phyloP scores from a whole-genome alignment of 345 rosid genomes.

The Schrenkiella parvula region DNA sequence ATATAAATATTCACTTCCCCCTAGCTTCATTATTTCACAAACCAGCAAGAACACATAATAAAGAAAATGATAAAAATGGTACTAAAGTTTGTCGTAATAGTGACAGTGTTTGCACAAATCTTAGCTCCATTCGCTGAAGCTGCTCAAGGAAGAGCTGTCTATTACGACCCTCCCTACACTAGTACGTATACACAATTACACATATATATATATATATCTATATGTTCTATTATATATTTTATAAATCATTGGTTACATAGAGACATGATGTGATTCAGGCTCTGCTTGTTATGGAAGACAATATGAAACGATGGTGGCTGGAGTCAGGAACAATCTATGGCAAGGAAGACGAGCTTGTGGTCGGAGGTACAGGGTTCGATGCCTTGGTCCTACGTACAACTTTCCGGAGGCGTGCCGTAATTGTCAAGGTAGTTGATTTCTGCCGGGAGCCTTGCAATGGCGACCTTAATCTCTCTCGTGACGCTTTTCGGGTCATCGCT shows the following conservation, averaged over 20 bases:
- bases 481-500: conserved; percentile 50
- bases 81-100: not conserved
- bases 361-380: conserved; percentile 40
- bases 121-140: conserved; percentile 31
- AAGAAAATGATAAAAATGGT: conserved; percentile 1
- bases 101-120: conserved; percentile 22
- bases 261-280: conserved; percentile 10
- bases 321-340: conserved; percentile 41
- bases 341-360: conserved; percentile 42
- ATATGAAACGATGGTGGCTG: conserved; percentile 33
- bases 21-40: conserved; percentile 19
- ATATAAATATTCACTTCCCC: not conserved
- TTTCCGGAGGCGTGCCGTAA: conserved; percentile 36
- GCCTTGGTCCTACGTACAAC: conserved; percentile 31
- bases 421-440: conserved; percentile 42
- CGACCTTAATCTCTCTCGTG: conserved; percentile 45
- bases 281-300: conserved; percentile 37
- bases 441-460: conserved; percentile 42
- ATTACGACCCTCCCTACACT: conserved; percentile 35
- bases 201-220: not conserved
- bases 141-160: conserved; percentile 30
- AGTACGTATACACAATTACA: no score
- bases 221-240: not conserved
- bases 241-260: conserved; percentile 5
- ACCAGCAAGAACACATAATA: not conserved